Base-by-base conservation (phyloP, 768 basidiomycete genomes). In the Leucogyrophana mollusca region DNA sequence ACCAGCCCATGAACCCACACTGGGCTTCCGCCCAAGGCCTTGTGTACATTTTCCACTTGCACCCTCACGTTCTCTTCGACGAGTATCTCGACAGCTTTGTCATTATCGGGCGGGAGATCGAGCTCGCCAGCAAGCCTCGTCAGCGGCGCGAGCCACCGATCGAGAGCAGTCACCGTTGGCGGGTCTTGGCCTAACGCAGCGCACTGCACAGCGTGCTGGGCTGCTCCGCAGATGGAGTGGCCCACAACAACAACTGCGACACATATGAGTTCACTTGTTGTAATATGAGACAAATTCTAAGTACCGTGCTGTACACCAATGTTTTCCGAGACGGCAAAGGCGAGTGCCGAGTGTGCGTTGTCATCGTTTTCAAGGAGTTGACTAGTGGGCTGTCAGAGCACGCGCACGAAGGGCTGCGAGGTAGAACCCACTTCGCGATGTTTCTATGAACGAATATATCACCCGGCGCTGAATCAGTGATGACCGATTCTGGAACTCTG, bases 381-480 rank as follows among this genome's bases (percentile, higher is more conserved):
- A 61, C 86, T 89, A 46, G 40, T 23, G 3, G 10, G 9, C 20
- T 23, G 21, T 33, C 32, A 16, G 34, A 13, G 7, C 14, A 10
- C 1, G 13, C 14, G 11, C 4, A 20, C n/a, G 34, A 25, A 7
- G 2, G 13, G 17, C 9, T 9, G n/a, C 20, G 25, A 17, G 27
- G 21, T 20, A 21, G 23, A 24, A 67, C 78, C 49, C 56, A 89
- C 83, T 94, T 94, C 43, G 90, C 92, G 53, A 94, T 84, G 65
- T 94, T 94, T 38, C 92, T 73, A 65, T 91, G 83, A 22, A 86
- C 82, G 56, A 94, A 94, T 50, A 89, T 79, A 35, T 85, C 85
- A 43, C 91, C 90, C 0, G 92, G 92, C 52, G 74, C 74, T 8
- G 80, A 71, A 27, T 72, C 79, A 27, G 82, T 83, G 46, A 88